Base-by-base conservation (phyloP, 805 yeast genomes). In the Schizosaccharomyces lindneri region DNA sequence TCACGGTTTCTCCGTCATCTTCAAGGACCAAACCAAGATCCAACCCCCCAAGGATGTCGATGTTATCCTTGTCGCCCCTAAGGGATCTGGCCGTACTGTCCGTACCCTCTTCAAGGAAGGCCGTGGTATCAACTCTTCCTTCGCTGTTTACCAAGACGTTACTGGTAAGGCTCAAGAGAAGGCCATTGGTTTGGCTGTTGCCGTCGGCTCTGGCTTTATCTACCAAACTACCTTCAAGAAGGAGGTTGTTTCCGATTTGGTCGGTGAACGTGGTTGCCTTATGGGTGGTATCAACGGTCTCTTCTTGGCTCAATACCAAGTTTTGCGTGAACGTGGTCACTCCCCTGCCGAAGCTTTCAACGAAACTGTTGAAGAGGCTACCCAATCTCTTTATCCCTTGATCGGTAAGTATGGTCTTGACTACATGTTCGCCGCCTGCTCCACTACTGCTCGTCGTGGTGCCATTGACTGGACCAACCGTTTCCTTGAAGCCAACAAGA, bases 201-300 rank as follows among this genome's bases (percentile, higher is more conserved):
- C 97, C 75, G 86, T 93, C 73, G 98, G 98, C 76, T 89, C 97
- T 65, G 98, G 98, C 76, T 93, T 93, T 85, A 96, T 93, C 70
- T 93, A 93, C 87, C 87, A 93, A 81, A 93, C 98, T 79, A 93
- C 98, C 68, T 94, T 94, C 73, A 96, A 94, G 81, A 88, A 84
- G 79, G 98, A 93, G 80, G 98, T 93, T 73, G 87, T 85, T 87
- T 89, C 97, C 67, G 98, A 93, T 76, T 81, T 93, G 73, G 93
- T 93, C 81, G 98, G 98, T 79, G 98, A 93, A 83, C 87, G 98
- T 82, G 98, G 98, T 74, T 93, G 97, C 80, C 81, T 93, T 70
- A 93, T 90, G 98, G 98, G 97, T 76, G 97, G 97, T 83, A 90
- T 93, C 81, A 98, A 93, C 81, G 98, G 98, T 83, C 93, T 93